phyloP scores from a whole-genome alignment of 441 rosid species.

The Gossypium aridum region DNA sequence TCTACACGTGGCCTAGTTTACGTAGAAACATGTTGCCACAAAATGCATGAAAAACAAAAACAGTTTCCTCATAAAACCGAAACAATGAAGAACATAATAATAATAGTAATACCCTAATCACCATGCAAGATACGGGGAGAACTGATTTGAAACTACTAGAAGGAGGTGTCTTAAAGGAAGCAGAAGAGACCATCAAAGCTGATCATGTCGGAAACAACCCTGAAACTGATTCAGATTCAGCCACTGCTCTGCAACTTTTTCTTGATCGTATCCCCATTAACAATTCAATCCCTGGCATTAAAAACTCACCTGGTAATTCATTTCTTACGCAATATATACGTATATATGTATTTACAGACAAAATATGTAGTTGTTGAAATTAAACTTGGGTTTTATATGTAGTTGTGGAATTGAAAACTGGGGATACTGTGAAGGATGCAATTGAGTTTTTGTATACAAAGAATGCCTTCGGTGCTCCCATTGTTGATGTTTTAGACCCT shows the following conservation, averaged over 20 bases:
- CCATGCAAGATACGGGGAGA: conserved; percentile 13
- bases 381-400: not conserved
- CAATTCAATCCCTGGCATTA: conserved; percentile 16
- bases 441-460: conserved; percentile 24
- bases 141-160: not conserved
- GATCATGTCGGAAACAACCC: conserved; percentile 6
- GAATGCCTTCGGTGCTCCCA: conserved; percentile 30
- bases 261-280: conserved; percentile 34
- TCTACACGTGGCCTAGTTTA: not conserved
- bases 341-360: too few species aligned
- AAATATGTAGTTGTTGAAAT: too few species aligned
- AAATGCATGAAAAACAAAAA: not conserved
- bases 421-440: conserved; percentile 30
- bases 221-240: not conserved
- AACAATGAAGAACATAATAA: too few species aligned
- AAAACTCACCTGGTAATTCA: conserved; percentile 28
- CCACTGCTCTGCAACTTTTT: conserved; percentile 30
- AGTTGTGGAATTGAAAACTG: conserved; percentile 32
- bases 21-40: not conserved
- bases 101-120: not conserved
- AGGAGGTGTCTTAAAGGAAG: not conserved
- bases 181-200: not conserved
- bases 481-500: conserved; percentile 27
- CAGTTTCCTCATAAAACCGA: not conserved
- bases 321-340: not conserved